Evolutionary conservation across 176 grass and related monocot species (phyloP).

Genomic region (Oryza longistaminata): DNA sequence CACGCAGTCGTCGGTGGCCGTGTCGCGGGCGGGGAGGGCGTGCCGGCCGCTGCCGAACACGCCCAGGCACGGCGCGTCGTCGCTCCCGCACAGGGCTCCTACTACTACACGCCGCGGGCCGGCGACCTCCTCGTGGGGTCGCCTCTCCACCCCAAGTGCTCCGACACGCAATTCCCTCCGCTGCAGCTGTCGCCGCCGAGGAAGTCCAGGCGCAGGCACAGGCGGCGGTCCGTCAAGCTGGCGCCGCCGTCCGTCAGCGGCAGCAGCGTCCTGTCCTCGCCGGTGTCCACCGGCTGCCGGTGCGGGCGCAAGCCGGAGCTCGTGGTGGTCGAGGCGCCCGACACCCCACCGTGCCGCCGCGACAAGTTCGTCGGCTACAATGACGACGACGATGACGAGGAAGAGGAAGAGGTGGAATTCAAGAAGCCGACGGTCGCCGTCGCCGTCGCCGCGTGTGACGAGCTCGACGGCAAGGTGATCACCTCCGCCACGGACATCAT

Average conservation of each 20-base stretch:
- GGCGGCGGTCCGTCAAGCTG: slow-evolving; percentile 44
- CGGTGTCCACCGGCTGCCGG: slow-evolving; percentile 42
- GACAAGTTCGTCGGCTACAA: slow-evolving; percentile 46
- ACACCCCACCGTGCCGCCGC: slow-evolving; percentile 42
- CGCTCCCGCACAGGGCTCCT: slow-evolving; percentile 66
- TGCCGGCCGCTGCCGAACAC: slow-evolving; percentile 27
- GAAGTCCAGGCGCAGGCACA: slow-evolving; percentile 47
- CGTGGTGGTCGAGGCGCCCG: slow-evolving; percentile 15
- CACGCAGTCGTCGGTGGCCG: neutral
- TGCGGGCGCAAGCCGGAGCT: slow-evolving; percentile 36
- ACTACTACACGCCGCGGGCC: slow-evolving; percentile 75
- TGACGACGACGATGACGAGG: slow-evolving; percentile 18
- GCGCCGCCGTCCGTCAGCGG: slow-evolving; percentile 21
- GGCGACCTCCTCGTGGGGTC: slow-evolving; percentile 34
- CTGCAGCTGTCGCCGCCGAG: slow-evolving; percentile 53
- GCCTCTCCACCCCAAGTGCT: slow-evolving; percentile 43
- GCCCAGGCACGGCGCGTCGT: slow-evolving; percentile 29
- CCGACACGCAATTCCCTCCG: slow-evolving; percentile 57
- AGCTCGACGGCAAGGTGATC: slow-evolving; percentile 42
- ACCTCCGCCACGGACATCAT: slow-evolving; percentile 66
- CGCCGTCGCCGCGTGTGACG: neutral
- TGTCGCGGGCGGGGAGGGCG: neutral
- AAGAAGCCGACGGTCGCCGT: slow-evolving; percentile 18
- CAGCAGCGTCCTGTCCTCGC: slow-evolving; percentile 44
- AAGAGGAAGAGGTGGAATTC: neutral